Percentiles rank a stretch among this genome's conserved stretches.
Evolutionary conservation across 179 eudicot genomes (phyloP).

Genomic region (Beta macrorhiza): DNA sequence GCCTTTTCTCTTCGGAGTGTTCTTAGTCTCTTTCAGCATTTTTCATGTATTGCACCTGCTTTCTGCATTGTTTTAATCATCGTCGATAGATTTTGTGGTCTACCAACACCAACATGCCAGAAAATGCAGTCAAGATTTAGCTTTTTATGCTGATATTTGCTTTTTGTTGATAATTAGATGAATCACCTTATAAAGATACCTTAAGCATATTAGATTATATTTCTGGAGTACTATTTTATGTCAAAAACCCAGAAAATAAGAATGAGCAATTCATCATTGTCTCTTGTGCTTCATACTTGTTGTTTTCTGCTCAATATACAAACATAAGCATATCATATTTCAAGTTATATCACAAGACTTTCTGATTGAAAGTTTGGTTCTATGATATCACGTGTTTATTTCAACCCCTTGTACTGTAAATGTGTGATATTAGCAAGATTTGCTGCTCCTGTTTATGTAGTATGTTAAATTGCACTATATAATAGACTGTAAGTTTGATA

Average conservation of each 20-base stretch:
- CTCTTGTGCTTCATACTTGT: neutral
- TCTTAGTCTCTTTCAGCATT: neutral
- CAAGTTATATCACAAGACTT: neutral
- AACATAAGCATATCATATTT: neutral
- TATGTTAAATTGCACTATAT: neutral
- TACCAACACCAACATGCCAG: neutral
- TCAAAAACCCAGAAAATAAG: neutral
- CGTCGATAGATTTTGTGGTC: neutral
- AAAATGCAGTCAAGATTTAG: slow-evolving; percentile 11
- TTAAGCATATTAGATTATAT: neutral
- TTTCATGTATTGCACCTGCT: neutral
- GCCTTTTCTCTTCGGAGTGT: neutral
- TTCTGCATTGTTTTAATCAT: slow-evolving; percentile 5
- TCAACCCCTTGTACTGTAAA: slow-evolving; percentile 4
- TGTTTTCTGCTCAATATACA: neutral
- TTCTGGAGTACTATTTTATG: neutral
- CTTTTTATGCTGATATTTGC: neutral
- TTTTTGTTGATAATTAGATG: neutral
- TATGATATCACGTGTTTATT: neutral
- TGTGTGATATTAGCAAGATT: neutral
- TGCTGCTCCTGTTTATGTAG: neutral
- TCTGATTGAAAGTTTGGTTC: neutral
- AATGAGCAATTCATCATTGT: neutral
- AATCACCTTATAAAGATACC: neutral
- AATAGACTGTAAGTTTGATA: neutral